Conservation (phyloP, 2,329 filamentous ascomycete genomes). For the Ceratocystis alfenasii region DNA sequence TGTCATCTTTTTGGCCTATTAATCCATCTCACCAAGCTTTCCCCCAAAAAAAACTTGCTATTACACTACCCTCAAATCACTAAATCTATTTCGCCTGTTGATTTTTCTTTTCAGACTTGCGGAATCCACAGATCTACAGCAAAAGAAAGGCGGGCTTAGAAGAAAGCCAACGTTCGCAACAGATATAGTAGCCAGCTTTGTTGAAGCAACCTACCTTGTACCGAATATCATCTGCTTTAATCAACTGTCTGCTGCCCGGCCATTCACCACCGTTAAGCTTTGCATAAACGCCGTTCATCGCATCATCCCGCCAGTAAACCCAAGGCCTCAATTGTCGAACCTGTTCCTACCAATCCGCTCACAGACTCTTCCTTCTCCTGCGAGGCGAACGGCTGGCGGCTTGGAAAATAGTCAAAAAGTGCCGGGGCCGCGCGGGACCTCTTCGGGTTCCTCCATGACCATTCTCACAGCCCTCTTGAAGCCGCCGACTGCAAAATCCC, state of each 20-base stretch:
- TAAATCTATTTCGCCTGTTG: background rate
- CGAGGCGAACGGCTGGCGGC: constrained; percentile 13
- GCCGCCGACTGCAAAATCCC: background rate
- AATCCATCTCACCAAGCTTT: background rate
- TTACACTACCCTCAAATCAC: background rate
- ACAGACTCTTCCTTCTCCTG: background rate
- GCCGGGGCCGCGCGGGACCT: constrained; percentile 14
- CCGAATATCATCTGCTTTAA: background rate
- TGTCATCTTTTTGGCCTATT: background rate
- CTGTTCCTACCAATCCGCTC: background rate
- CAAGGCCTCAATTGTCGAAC: background rate
- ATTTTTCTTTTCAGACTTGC: background rate
- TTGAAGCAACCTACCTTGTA: background rate
- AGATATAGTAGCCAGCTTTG: background rate
- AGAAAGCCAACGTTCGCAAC: background rate
- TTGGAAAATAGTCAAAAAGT: constrained; percentile 8
- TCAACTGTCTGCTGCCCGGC: background rate
- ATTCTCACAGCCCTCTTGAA: constrained; percentile 1
- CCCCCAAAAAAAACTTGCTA: background rate
- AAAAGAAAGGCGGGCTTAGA: background rate
- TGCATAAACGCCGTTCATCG: background rate
- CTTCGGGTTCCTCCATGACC: background rate
- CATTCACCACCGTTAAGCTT: background rate
- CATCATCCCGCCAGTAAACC: background rate
- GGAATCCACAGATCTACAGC: background rate